Evolutionary conservation across 2,329 filamentous ascomycete species (phyloP).

Genomic region (Cladosporium sp.): DNA sequence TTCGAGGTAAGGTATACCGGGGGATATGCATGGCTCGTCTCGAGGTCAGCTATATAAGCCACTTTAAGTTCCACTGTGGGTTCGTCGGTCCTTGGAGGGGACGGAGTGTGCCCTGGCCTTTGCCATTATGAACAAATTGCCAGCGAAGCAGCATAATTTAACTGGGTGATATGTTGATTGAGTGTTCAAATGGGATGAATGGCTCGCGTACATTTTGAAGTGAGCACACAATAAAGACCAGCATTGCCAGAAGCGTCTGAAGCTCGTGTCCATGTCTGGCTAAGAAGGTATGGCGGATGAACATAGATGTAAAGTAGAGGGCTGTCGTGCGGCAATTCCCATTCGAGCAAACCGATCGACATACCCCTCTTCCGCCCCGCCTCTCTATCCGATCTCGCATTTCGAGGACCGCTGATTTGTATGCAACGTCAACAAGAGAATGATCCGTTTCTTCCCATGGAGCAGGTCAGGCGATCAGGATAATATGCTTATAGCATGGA

Average conservation of each 20-base stretch:
- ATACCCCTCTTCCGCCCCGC: background rate
- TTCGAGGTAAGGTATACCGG: background rate
- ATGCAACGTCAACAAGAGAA: background rate
- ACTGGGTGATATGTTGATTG: background rate
- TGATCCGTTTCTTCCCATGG: background rate
- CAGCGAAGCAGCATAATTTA: background rate
- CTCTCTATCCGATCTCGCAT: background rate
- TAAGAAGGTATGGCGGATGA: background rate
- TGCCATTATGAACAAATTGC: background rate
- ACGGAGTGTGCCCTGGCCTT: background rate
- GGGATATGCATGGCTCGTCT: background rate
- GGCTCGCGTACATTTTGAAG: background rate
- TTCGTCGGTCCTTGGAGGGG: background rate
- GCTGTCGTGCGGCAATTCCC: background rate
- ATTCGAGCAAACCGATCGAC: background rate
- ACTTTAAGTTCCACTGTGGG: background rate
- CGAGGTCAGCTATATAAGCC: slow-evolving; percentile 6
- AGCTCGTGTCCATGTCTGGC: background rate
- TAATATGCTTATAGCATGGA: background rate
- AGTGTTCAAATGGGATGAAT: background rate
- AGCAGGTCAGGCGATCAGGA: background rate
- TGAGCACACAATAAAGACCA: background rate
- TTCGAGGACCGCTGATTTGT: background rate
- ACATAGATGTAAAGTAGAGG: background rate
- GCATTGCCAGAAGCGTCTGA: background rate